Percentiles rank a stretch among this genome's conserved stretches.
phyloP scores from a whole-genome alignment of 768 basidiomycete species.

The Naganishia onofrii region DNA sequence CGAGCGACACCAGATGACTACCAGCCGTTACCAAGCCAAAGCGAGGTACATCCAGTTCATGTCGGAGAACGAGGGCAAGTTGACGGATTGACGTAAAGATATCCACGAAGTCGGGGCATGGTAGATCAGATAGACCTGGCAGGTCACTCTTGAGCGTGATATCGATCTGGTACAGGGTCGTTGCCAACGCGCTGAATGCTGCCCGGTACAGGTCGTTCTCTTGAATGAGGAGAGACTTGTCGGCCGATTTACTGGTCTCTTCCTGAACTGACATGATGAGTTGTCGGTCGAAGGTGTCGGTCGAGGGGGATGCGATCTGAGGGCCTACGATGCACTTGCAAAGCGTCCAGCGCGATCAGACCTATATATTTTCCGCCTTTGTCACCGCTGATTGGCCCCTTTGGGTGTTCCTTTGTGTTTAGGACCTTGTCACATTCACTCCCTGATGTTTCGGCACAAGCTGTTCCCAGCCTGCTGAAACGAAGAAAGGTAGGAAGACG shows the following conservation, averaged over 20 bases:
- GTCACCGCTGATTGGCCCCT: neutral
- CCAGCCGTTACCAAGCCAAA: constrained; percentile 16
- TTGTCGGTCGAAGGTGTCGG: neutral
- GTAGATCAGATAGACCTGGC: neutral
- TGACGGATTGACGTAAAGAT: constrained; percentile 8
- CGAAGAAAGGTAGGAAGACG: too few relatives aligned
- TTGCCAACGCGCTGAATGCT: neutral
- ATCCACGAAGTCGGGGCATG: neutral
- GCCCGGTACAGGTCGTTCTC: constrained; percentile 1
- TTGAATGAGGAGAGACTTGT: neutral
- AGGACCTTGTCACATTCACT: neutral
- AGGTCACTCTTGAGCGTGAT: neutral
- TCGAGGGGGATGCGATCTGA: neutral
- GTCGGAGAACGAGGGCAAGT: constrained; percentile 1
- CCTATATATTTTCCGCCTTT: neutral
- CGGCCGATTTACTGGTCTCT: neutral
- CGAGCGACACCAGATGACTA: neutral
- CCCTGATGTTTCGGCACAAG: too few relatives aligned
- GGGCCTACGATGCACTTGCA: neutral
- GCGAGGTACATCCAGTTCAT: neutral
- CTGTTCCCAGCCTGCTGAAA: too few relatives aligned
- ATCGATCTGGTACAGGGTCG: constrained; percentile 20
- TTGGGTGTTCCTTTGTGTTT: neutral
- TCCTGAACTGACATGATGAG: neutral
- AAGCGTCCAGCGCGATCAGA: too few relatives aligned